Base-by-base conservation (phyloP, 805 yeast genomes). In the Torulaspora franciscae region DNA sequence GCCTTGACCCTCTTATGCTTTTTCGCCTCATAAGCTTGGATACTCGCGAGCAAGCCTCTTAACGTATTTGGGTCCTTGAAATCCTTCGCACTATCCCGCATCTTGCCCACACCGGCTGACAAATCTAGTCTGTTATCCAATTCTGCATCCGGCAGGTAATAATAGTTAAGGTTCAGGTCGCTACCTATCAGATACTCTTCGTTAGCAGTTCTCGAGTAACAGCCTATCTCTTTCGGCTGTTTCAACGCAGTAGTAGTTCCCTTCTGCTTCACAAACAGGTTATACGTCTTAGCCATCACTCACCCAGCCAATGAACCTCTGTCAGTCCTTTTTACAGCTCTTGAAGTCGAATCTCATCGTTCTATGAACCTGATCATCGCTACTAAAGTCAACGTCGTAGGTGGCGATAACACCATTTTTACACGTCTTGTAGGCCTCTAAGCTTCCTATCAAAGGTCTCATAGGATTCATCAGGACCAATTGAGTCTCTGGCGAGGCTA, bases 191-290 rank as follows among this genome's bases (percentile, higher is more conserved):
- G 57, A 24, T 75, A 71, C 17, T 73, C 77, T 17, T 80, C 81
- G 4, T 80, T 76, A n/a, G 56, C 65, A 23, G 76, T 78, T 45
- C 88, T 69, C 1, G 91, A 79, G 60, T 71, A 91, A 3, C 77
- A 63, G n/a, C 77, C 71, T 2, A 91, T 53, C 64, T 93, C 96
- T 52, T 82, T 83, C 2, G 99, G 98, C 62, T 88, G 95, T 56
- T 83, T 81, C 42, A 90, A 71, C 1, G 87, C 78, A 0, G 91
- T 80, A 7, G 82, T 75, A 25, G 76, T 71, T 0, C 87, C 76
- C 46, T 85, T 68, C 8, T 77, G 68, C 42, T 63, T 58, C 11
- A 65, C 57, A 38, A 61, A 62, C 15, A 67, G 44, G 42, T 55
- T 58, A 5, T 67, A 49, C 8, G 65, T 50, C 13, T 51, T 46